Evolutionary conservation across 306 rosid species (phyloP).

Genomic region (Inga oerstediana): DNA sequence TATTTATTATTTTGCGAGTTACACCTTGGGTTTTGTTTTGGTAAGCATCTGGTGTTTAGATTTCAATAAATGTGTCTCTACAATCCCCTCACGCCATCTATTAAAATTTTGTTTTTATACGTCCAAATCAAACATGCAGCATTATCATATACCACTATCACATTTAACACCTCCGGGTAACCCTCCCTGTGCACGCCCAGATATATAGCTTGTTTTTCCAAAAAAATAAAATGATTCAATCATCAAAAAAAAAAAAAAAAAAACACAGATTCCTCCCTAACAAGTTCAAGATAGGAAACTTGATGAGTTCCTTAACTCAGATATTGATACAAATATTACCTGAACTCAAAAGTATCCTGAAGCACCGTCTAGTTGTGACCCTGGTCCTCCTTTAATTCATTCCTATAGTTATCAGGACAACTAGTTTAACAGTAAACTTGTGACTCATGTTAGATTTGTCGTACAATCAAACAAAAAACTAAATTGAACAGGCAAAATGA

Average conservation of each 20-base stretch:
- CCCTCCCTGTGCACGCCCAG: no score
- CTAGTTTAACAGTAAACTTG: background rate
- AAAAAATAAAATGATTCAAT: background rate
- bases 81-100: no score
- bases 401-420: slow-evolving; percentile 2
- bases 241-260: background rate
- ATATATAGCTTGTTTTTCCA: background rate
- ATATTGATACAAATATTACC: background rate
- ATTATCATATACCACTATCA: no score
- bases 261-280: background rate
- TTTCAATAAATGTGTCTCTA: no score
- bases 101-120: no score
- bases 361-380: background rate
- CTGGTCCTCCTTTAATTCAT: background rate
- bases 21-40: no score
- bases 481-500: background rate
- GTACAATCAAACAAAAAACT: slow-evolving; percentile 35
- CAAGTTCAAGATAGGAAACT: background rate
- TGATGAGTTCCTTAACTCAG: background rate
- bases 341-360: background rate
- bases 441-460: slow-evolving; percentile 21
- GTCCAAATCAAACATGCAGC: no score
- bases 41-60: no score
- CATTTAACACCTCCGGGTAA: no score
- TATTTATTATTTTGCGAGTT: no score